These are phyloP conservation scores for Magnusiomyces ingens DNA, from an alignment of 1,139 yeast genomes.

Conservation along the genomic window DNA sequence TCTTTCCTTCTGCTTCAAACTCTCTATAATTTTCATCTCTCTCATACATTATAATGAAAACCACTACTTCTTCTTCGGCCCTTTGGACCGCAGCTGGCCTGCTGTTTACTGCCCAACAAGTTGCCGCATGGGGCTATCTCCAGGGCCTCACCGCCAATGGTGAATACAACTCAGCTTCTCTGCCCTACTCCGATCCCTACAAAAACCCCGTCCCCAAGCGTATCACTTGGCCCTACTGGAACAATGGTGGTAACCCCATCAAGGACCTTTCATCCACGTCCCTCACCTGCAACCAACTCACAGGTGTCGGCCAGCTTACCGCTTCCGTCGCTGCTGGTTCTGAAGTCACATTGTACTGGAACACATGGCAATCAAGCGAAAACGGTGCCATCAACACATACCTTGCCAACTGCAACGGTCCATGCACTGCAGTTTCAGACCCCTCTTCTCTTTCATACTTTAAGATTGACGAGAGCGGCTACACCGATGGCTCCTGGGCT, in stretches of 20 bases:
- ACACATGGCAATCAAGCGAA: conserved; percentile 13
- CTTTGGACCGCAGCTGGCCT: not conserved
- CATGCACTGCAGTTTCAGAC: conserved; percentile 6
- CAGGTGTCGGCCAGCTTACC: not conserved
- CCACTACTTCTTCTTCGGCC: not conserved
- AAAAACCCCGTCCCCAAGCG: conserved; percentile 7
- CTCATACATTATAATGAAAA: not conserved
- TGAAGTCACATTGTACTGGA: conserved; percentile 13
- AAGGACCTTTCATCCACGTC: conserved; percentile 10
- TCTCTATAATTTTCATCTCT: not conserved
- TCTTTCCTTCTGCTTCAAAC: not conserved
- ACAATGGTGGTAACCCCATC: conserved; percentile 13
- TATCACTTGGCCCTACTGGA: conserved; percentile 13
- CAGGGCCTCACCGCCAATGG: conserved; percentile 9
- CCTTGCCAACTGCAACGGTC: conserved; percentile 13
- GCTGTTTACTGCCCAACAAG: conserved; percentile 2
- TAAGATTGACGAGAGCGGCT: conserved; percentile 16
- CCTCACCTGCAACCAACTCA: conserved; percentile 12
- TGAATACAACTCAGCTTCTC: conserved; percentile 9
- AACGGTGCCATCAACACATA: conserved; percentile 16
- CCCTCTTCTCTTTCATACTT: conserved; percentile 13
- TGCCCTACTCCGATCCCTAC: conserved; percentile 10
- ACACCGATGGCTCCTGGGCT: conserved; percentile 10
- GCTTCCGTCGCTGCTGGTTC: conserved; percentile 13
- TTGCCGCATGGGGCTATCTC: conserved; percentile 13